Base-by-base conservation (phyloP, 306 rosid species). In the Canavalia gladiata region DNA sequence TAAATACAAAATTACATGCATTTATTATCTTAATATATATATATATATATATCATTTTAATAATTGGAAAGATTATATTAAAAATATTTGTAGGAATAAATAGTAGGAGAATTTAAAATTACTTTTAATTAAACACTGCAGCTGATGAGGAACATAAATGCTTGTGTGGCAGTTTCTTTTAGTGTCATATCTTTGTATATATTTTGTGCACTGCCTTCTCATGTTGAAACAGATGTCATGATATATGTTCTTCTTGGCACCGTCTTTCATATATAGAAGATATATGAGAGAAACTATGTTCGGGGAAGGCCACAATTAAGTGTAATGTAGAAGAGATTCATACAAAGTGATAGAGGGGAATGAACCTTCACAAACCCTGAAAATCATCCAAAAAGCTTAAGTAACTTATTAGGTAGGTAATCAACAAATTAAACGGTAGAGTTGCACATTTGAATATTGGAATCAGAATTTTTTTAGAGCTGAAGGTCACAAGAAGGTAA, bases 161-260 rank as follows among this genome's bases (percentile, higher is more conserved):
- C 7, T 59, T 59, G 18, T 33, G 66, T 18, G 25, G 41, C 41
- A 31, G 66, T 59, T 59, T 31, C 66, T 59, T 59, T 33, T 60
- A 3, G 5, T 10, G 42, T 33, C 42, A 60, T 60, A 60, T 60
- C 25, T 31, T 11, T 30, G 18, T 60, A 31, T 34, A 43, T 33
- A 33, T 34, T 60, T 60, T 59, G 66, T 59, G 66, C 66, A 59
- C 6, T 58, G 13, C 2, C n/a, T 58, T 59, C 41, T 31, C 41
- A 30, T 31, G 66, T 18, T 9, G 42, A 59, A 59, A 8, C 42
- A 59, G 42, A 59, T 59, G 33, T 59, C 66, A 59, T 59, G 66
- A 13, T 59, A 41, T 30, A 18, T 59, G 39, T n/a, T 59, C 41
- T 4, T 60, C n/a, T 33, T 34, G 68, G 9, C 28, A 62, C 68